Evolutionary conservation across 129 eudicot genomes (phyloP).

Genomic region (Ambrosia artemisiifolia): DNA sequence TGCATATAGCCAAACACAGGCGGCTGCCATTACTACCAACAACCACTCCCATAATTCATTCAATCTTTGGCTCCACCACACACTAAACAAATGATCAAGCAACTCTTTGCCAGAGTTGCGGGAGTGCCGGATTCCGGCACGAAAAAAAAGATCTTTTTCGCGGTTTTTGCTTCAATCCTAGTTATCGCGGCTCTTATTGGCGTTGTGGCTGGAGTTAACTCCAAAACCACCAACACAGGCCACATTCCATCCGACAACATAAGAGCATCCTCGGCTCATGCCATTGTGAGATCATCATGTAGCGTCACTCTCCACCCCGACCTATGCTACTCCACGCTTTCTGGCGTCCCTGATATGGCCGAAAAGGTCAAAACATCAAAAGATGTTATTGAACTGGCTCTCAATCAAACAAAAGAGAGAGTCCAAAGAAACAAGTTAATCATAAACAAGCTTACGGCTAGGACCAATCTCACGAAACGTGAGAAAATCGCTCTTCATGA

Average conservation of each 20-base stretch:
- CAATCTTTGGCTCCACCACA: background rate
- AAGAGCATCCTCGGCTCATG: conserved; percentile 30
- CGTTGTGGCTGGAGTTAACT: background rate
- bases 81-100: background rate
- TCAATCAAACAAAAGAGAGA: conserved; percentile 40
- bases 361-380: conserved; percentile 37
- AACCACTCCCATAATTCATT: background rate
- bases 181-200: background rate
- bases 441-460: conserved; percentile 34
- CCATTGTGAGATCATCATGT: conserved; percentile 53
- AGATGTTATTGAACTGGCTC: conserved; percentile 47
- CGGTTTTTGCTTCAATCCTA: conserved; percentile 30
- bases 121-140: background rate
- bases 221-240: background rate
- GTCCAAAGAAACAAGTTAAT: conserved; percentile 46
- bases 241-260: background rate
- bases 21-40: too few species aligned
- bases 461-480: conserved; percentile 43
- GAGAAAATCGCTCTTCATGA: conserved; percentile 67
- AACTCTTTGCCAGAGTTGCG: background rate
- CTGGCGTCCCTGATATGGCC: conserved; percentile 21
- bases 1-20: background rate
- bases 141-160: conserved; percentile 8
- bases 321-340: conserved; percentile 54
- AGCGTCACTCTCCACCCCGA: conserved; percentile 62